Base-by-base conservation (phyloP, 2,329 filamentous ascomycete species). In the Ascochyta clinopodiicola region DNA sequence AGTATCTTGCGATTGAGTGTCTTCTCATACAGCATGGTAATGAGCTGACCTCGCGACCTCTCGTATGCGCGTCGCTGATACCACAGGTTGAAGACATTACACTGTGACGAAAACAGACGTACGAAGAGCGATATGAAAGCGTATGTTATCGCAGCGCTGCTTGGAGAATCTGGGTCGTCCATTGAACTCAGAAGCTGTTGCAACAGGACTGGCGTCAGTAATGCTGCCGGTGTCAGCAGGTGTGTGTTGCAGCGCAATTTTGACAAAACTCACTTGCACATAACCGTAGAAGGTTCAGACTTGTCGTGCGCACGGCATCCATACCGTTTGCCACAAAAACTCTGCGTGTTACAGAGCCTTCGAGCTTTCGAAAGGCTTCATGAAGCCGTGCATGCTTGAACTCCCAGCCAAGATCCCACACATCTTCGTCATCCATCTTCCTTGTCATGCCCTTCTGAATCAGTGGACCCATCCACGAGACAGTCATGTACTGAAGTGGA, bases 41-140 rank as follows among this genome's bases (percentile, higher is more conserved):
- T 89, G 83, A 94, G 86, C 75, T 96, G 92, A 4, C 92, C 92
- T 43, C 92, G 82, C 5, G 89, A 92, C 54, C 92, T 81, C 73
- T 96, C 92, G 64, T 96, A 96, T 25, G 86, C 86, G 56, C 93
- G 86, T 61, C 92, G 85, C n/a, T 87, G 86, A 68, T 89, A 96
- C 92, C 92, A 96, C 0, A 92, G 78, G 22, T 80, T 85, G 64
- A 93, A 85, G 0, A 92, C 86, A 5, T 82, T 82, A 0, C 84
- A 84, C 64, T 94, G 90, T 1, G 84, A 81, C 8, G 83, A 81
- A 6, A 88, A 67, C 1, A 92, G 75, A 31, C 89, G 83, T 4
- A 86, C 75, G 2, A 83, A 66, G 2, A 93, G 76, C 4, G 85
- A 85, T 2, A 90, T 68, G 0, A 84, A 68, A 1, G 89, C 88